Conservation (phyloP, 257 asterid species). For the Lantana camara region DNA sequence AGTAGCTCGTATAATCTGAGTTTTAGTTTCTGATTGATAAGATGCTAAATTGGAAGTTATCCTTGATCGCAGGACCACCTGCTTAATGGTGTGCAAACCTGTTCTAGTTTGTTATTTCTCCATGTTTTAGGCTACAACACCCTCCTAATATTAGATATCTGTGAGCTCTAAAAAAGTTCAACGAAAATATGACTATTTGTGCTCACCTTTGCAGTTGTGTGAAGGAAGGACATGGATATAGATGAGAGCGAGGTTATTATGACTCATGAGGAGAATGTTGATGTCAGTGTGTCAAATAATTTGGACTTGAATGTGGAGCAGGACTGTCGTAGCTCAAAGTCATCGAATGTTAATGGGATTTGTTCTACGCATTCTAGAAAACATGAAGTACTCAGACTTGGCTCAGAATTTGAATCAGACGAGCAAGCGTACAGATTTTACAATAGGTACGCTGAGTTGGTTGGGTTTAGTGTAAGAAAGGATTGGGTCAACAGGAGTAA, state of each 20-base stretch:
- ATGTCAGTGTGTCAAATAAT: slow-evolving; percentile 41
- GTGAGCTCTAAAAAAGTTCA: neutral
- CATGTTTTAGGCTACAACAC: slow-evolving; percentile 8
- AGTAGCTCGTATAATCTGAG: neutral
- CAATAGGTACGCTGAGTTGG: slow-evolving; percentile 57
- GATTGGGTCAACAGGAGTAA: slow-evolving; percentile 75
- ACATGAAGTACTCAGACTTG: slow-evolving; percentile 44
- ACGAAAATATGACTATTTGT: slow-evolving; percentile 3
- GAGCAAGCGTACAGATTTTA: slow-evolving; percentile 57
- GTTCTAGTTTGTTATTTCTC: neutral
- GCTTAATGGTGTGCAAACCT: neutral
- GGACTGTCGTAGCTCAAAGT: slow-evolving; percentile 42
- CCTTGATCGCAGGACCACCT: slow-evolving; percentile 2
- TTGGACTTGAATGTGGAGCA: slow-evolving; percentile 64
- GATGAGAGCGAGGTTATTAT: slow-evolving; percentile 40
- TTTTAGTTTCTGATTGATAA: slow-evolving; percentile 13
- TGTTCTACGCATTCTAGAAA: slow-evolving; percentile 29
- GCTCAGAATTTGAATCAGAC: slow-evolving; percentile 54
- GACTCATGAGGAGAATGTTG: slow-evolving; percentile 36
- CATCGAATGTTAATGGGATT: slow-evolving; percentile 33
- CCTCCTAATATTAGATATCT: neutral
- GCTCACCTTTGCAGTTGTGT: slow-evolving; percentile 22
- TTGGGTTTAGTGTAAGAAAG: slow-evolving; percentile 58
- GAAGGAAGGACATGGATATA: slow-evolving; percentile 42
- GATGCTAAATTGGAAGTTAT: neutral